Percentiles rank a stretch among this genome's conserved stretches.
Conservation (phyloP, 164 flowering plant genomes). For the Chimonanthus salicifolius region DNA sequence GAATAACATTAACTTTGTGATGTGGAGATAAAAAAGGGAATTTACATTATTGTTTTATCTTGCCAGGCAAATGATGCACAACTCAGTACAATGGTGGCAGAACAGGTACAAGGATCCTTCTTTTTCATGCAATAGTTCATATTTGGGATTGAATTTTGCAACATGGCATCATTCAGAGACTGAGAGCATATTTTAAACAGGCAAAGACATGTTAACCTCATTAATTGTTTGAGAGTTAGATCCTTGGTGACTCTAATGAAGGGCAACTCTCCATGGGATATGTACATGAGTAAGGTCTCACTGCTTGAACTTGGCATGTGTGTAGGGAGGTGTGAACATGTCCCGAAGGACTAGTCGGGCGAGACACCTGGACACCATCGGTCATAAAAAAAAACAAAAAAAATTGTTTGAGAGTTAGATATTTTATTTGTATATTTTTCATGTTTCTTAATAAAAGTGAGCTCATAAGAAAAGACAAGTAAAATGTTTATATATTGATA, state of each 20-base stretch:
- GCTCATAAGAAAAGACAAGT: background rate
- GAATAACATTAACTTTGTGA: background rate
- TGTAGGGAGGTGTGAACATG: no score
- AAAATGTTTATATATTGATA: no score
- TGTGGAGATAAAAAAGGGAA: background rate
- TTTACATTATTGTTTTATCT: background rate
- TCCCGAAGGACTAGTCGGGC: no score
- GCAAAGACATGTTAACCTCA: background rate
- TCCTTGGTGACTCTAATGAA: no score
- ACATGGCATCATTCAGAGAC: background rate
- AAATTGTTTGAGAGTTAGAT: background rate
- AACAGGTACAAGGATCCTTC: slow-evolving; percentile 54
- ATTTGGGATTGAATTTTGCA: background rate
- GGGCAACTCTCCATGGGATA: no score
- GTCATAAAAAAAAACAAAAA: no score
- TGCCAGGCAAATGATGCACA: slow-evolving; percentile 97
- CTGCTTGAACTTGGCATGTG: no score
- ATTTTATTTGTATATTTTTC: no score
- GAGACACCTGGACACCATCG: no score
- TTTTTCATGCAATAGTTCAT: background rate
- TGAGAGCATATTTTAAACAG: background rate
- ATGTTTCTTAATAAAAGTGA: background rate
- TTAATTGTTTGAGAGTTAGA: background rate
- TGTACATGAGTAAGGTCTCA: no score
- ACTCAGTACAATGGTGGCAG: slow-evolving; percentile 99